phyloP scores from a whole-genome alignment of 2,329 filamentous ascomycete species.

The Boeremia exigua region DNA sequence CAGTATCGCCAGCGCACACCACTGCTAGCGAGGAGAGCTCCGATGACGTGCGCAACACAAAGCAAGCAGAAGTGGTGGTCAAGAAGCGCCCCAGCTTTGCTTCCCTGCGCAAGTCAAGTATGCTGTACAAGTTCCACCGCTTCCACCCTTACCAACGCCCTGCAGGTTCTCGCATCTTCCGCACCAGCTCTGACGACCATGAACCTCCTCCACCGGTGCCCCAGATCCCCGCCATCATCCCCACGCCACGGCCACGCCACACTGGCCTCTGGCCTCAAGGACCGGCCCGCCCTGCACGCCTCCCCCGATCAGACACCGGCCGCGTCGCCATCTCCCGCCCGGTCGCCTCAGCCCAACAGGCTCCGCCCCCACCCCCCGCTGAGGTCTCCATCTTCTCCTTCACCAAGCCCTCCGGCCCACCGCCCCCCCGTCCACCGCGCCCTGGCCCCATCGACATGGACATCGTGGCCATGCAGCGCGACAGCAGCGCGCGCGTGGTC shows the following conservation, averaged over 20 bases:
- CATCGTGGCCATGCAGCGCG: constrained; percentile 23
- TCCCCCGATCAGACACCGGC: constrained; percentile 1
- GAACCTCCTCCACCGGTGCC: constrained; percentile 22
- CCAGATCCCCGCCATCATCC: constrained; percentile 17
- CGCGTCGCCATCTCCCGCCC: constrained; percentile 25
- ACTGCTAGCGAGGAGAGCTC: not conserved
- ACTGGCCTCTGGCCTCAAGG: not conserved
- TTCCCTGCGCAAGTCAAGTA: constrained; percentile 23
- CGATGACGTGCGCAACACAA: not conserved
- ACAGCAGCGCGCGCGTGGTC: constrained; percentile 21
- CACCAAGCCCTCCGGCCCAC: constrained; percentile 17
- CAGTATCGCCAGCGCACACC: not conserved
- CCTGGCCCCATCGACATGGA: constrained; percentile 25
- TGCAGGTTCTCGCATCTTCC: constrained; percentile 27
- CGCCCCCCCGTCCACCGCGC: constrained; percentile 23
- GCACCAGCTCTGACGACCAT: not conserved
- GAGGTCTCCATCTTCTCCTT: constrained; percentile 17
- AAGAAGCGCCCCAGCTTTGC: constrained; percentile 22
- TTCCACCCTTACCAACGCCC: not conserved
- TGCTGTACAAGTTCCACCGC: not conserved
- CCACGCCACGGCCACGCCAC: constrained; percentile 6
- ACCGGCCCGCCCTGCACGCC: constrained; percentile 9
- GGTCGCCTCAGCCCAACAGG: not conserved
- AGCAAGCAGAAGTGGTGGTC: constrained; percentile 3
- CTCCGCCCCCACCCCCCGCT: not conserved